Base-by-base conservation (phyloP, 2,329 filamentous ascomycete genomes). In the Ilyonectria mors-panacis region DNA sequence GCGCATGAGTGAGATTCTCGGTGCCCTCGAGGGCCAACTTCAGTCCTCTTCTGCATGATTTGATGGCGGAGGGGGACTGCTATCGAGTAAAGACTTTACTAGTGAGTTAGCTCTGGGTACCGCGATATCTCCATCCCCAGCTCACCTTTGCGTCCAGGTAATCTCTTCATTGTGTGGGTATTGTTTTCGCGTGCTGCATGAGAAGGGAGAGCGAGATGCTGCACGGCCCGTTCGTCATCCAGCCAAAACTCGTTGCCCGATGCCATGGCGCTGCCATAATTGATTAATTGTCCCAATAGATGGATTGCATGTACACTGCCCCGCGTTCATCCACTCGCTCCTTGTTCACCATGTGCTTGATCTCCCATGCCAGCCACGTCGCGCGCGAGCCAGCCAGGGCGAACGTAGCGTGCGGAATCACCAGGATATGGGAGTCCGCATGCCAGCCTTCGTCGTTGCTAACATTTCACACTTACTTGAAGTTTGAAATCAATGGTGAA, bases 1-100 rank as follows among this genome's bases (percentile, higher is more conserved):
- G 6, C 69, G 69, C 23, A 68, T 71, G 62, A 10, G 12, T 30
- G 48, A 60, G 3, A 70, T 71, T 21, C 42, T 71, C 8, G n/a
- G 19, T 21, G 45, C 61, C 6, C 54, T 71, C 21, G 67, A 70
- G 6, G 28, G 44, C 15, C 44, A 65, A 23, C 51, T 69, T 2
- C 45, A 42, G 21, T 63, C 62, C 39, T 23, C 53, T 44, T 48
- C 56, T 3, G 13, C 8, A 12, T 66, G 63, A 66, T 26, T 66
- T 35, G 6, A 53, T 35, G 54, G 19, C 17, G 28, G 44, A 37
- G 23, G 39, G 39, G 33, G 23, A 15, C 21, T 7, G 26, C 15
- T 19, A 13, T 42, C 10, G 17, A 21, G 17, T n/a, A 8, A 48
- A 10, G 15, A 26, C 13, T 15, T 33, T 39, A 39, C 42, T 9